phyloP scores from a whole-genome alignment of 371 early-diverging fungal species.

The Sporodiniella umbellata region DNA sequence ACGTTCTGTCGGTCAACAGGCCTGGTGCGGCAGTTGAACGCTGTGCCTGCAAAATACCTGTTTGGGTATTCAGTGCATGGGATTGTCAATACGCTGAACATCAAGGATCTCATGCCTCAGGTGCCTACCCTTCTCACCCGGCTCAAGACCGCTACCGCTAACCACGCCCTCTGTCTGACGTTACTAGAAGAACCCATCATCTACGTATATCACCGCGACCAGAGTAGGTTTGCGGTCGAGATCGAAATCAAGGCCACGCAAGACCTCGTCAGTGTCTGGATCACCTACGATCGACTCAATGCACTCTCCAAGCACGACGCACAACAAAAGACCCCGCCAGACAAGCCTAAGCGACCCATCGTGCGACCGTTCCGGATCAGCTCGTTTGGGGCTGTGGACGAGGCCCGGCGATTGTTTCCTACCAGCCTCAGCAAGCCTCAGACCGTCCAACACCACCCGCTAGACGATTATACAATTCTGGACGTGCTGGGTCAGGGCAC shows the following conservation, averaged over 20 bases:
- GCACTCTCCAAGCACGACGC: slow-evolving; percentile 12
- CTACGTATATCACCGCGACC: slow-evolving; percentile 62
- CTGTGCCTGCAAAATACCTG: slow-evolving; percentile 67
- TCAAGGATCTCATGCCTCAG: slow-evolving; percentile 56
- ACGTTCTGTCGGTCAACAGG: slow-evolving; percentile 46
- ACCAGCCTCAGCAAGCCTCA: not conserved
- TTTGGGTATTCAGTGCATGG: slow-evolving; percentile 53
- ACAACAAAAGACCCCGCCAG: not conserved
- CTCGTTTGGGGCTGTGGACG: slow-evolving; percentile 17
- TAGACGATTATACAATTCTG: slow-evolving; percentile 55
- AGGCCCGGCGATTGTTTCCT: slow-evolving; percentile 7
- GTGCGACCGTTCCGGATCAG: slow-evolving; percentile 8
- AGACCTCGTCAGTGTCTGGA: slow-evolving; percentile 55
- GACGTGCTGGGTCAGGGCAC: slow-evolving; percentile 65
- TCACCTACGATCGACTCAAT: slow-evolving; percentile 57
- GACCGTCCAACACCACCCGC: slow-evolving; percentile 8
- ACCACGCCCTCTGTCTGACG: slow-evolving; percentile 21
- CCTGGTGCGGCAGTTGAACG: slow-evolving; percentile 49
- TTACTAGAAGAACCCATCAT: slow-evolving; percentile 21
- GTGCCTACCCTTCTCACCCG: slow-evolving; percentile 28
- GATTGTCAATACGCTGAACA: slow-evolving; percentile 42
- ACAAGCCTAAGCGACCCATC: not conserved
- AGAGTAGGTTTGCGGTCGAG: slow-evolving; percentile 55
- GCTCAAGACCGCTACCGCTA: slow-evolving; percentile 17
- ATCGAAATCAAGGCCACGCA: slow-evolving; percentile 57